A percentile compares a stretch with the other conserved stretches of the same genome.
Evolutionary conservation across 257 asterid species (phyloP).

Genomic region (Rubia yunnanensis): DNA sequence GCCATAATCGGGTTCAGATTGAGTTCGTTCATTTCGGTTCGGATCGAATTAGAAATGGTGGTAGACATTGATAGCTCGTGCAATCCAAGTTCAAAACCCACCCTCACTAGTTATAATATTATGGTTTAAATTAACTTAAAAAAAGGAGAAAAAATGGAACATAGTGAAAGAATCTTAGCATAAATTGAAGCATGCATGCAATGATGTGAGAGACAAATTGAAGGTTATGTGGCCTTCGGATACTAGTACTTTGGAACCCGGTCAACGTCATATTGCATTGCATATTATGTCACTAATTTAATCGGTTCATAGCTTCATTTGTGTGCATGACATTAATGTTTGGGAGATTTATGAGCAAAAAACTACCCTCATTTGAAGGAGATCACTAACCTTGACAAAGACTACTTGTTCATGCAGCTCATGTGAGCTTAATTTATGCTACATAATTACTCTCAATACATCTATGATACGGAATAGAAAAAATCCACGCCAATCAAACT

Average conservation of each 20-base stretch:
- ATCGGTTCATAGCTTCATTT: conserved; percentile 11
- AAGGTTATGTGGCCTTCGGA: not conserved
- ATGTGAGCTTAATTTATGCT: conserved; percentile 24
- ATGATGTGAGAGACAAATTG: not conserved
- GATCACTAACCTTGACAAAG: conserved; percentile 28
- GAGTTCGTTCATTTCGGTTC: too few relatives aligned
- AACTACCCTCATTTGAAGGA: conserved; percentile 22
- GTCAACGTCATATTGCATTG: not conserved
- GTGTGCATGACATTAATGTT: conserved; percentile 29
- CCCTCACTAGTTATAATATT: too few relatives aligned
- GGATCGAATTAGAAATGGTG: too few relatives aligned
- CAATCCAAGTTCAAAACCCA: too few relatives aligned
- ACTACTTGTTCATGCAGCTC: conserved; percentile 22
- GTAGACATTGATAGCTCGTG: too few relatives aligned
- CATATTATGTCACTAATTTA: not conserved
- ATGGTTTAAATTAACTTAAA: too few relatives aligned
- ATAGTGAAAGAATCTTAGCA: not conserved
- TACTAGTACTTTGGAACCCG: not conserved
- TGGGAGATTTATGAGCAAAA: conserved; percentile 34
- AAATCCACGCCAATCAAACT: too few relatives aligned
- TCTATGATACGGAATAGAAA: too few relatives aligned
- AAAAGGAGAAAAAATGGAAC: too few relatives aligned
- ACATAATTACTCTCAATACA: not conserved
- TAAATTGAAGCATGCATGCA: conserved; percentile 8
- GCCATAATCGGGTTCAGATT: too few relatives aligned